Evolutionary conservation across 1,284 basidiomycete genomes (phyloP), one percentile per base, ranked within the genome.

Genomic region (Spongispora temasekensis): DNA sequence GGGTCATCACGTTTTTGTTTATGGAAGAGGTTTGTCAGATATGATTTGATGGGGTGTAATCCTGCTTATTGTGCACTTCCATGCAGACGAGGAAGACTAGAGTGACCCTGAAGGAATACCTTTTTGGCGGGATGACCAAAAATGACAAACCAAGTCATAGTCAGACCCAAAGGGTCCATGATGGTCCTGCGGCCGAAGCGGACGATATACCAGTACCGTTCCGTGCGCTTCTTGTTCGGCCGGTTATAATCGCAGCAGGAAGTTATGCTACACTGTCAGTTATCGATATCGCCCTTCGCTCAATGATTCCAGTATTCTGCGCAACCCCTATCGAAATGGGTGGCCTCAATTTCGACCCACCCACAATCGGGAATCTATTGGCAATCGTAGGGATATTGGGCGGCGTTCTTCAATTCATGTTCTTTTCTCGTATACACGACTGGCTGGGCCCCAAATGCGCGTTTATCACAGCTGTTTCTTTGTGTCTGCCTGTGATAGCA

Each of bases 21-120:
- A 76, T 90, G 61, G 78, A 81, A 66, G 89, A 90, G 81, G 88
- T 86, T 35, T 31, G 77, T 64, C n/a, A n/a, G n/a, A n/a, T n/a
- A n/a, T n/a, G n/a, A n/a, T n/a, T n/a, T n/a, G n/a, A n/a, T n/a
- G n/a, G n/a, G n/a, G n/a, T n/a, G n/a, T n/a, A n/a, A n/a, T n/a
- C n/a, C n/a, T n/a, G n/a, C n/a, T n/a, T n/a, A n/a, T n/a, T n/a
- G n/a, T n/a, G n/a, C n/a, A n/a, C n/a, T n/a, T n/a, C n/a, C n/a
- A n/a, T n/a, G n/a, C n/a, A 71, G 72, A 71, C 64, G 9, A 55
- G n/a, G 35, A 64, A 59, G 30, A 53, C 65, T 25, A 27, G 27
- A 34, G 55, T 60, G 30, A 64, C 70, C 28, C 9, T 55, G 9
- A 35, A n/a, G 35, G 62, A 71, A 52, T 74, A 61, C 31, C n/a